These are phyloP conservation scores for Trichocladium uniseriatum DNA, from an alignment of 495 filamentous ascomycete species.

Conservation along the genomic window DNA sequence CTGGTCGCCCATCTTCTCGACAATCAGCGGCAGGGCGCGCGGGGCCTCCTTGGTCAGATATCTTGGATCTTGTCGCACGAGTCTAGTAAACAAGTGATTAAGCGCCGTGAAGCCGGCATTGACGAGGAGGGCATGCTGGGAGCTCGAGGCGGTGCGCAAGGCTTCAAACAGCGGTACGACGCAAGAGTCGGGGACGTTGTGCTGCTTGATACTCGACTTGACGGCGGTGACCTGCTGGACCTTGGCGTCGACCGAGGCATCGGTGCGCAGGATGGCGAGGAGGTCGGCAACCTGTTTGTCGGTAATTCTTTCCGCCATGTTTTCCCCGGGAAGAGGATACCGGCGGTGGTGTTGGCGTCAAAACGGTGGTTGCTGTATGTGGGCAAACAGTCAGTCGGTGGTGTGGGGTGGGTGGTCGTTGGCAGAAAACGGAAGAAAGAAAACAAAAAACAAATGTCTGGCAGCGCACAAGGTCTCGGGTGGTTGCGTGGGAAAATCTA, in stretches of 20 bases:
- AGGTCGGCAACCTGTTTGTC: slow-evolving; percentile 59
- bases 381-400: not conserved
- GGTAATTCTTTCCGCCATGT: slow-evolving; percentile 48
- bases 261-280: slow-evolving; percentile 56
- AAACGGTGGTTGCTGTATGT: slow-evolving; percentile 14
- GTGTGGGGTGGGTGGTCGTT: not conserved
- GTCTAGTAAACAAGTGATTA: slow-evolving; percentile 72
- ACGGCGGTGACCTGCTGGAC: slow-evolving; percentile 58
- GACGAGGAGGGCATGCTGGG: slow-evolving; percentile 60
- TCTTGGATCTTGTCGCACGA: slow-evolving; percentile 71
- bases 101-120: slow-evolving; percentile 75
- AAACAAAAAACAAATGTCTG: slow-evolving; percentile 16
- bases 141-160: slow-evolving; percentile 54
- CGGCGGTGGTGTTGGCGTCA: slow-evolving; percentile 11
- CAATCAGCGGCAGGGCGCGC: slow-evolving; percentile 58
- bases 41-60: slow-evolving; percentile 54
- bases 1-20: slow-evolving; percentile 81
- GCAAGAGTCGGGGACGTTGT: slow-evolving; percentile 67
- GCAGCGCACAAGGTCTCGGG: not conserved
- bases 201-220: slow-evolving; percentile 83
- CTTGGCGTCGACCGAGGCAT: slow-evolving; percentile 60
- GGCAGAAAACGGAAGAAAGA: slow-evolving; percentile 19
- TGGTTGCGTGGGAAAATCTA: not conserved
- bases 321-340: slow-evolving; percentile 16
- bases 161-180: slow-evolving; percentile 66